Evolutionary conservation across 2,329 filamentous ascomycete genomes (phyloP), one percentile per base, ranked within the genome.

Genomic region (Daldinia sp.): DNA sequence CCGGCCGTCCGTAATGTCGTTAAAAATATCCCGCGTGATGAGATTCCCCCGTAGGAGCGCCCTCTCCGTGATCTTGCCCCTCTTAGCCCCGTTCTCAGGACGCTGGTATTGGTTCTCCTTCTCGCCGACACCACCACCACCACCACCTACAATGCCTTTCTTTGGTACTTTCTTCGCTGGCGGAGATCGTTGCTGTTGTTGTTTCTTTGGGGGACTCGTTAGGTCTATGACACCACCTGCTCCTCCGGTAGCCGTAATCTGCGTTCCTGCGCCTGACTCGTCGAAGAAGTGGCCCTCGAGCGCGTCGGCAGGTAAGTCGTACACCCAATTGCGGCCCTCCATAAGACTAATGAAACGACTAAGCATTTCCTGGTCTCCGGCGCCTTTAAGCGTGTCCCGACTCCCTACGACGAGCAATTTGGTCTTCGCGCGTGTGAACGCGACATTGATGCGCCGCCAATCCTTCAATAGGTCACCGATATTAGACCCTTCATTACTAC

Each of bases 401-500:
- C 93, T 97, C 9, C 96, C 96, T 0, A 99, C 81, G 12, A 99
- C 91, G 1, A 99, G 85, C 39, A 99, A 82, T 82, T 99, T 99
- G 0, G 92, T 96, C 78, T 94, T 93, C 23, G 96, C 96, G 30
- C 96, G 87, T 3, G 96, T 99, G 71, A 99, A 93, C 0, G 96
- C 96, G 3, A 99, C 96, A 74, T 99, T 99, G 78, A 99, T 94
- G 55, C 96, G 85, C 62, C 96, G 85, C 92, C 94, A 97, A 79
- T 99, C 96, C 68, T 92, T 92, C 30, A 99, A 84, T 51, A 99
- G 80, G 62, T 98, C 96, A 18, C 96, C 96, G n/a, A 99, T 94
- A 56, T 87, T 89, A 69, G 90, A 89, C 0, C 87, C 86, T 23
- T 94, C 90, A 75, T 99, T 99, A 78, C 90, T 95, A 33, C 96